phyloP scores from a whole-genome alignment of 2,329 filamentous ascomycete genomes.

The Cadophora malorum region DNA sequence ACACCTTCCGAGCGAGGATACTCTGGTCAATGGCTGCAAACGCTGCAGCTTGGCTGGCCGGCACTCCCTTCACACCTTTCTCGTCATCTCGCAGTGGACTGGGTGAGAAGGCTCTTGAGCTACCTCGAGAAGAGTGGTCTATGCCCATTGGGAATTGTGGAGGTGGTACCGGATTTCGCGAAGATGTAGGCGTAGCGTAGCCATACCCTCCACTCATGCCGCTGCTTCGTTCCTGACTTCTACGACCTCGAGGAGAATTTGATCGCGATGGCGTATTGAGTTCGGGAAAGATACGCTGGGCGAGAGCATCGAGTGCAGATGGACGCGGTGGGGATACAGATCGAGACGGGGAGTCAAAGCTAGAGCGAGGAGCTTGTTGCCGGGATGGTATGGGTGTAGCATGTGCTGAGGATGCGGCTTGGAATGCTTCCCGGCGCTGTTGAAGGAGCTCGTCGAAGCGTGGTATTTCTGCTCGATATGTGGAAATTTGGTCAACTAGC shows the following conservation, averaged over 20 bases:
- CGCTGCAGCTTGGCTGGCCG: constrained; percentile 59
- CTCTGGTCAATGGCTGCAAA: constrained; percentile 70
- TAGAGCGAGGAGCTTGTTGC: constrained; percentile 46
- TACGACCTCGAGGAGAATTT: constrained; percentile 43
- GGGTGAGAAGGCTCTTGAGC: constrained; percentile 40
- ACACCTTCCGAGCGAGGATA: constrained; percentile 62
- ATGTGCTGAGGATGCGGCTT: constrained; percentile 56
- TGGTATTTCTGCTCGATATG: constrained; percentile 68
- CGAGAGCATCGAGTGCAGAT: constrained; percentile 64
- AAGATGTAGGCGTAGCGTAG: constrained; percentile 36
- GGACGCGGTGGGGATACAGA: constrained; percentile 59
- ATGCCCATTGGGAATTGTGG: constrained; percentile 38
- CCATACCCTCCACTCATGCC: constrained; percentile 38
- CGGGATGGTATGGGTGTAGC: constrained; percentile 42
- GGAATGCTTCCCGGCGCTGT: constrained; percentile 68
- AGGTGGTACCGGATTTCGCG: constrained; percentile 33
- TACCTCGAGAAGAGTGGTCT: constrained; percentile 36
- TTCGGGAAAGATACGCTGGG: constrained; percentile 67
- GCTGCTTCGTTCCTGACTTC: constrained; percentile 37
- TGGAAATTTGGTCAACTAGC: constrained; percentile 66
- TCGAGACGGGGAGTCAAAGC: constrained; percentile 52
- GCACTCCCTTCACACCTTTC: constrained; percentile 29
- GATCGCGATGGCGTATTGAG: constrained; percentile 43
- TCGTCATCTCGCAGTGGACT: constrained; percentile 35
- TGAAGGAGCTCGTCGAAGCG: constrained; percentile 76